Percentiles rank a stretch among this genome's conserved stretches.
Evolutionary conservation across 176 grass and related monocot species (phyloP).

Genomic region (Metroxylon sagu): DNA sequence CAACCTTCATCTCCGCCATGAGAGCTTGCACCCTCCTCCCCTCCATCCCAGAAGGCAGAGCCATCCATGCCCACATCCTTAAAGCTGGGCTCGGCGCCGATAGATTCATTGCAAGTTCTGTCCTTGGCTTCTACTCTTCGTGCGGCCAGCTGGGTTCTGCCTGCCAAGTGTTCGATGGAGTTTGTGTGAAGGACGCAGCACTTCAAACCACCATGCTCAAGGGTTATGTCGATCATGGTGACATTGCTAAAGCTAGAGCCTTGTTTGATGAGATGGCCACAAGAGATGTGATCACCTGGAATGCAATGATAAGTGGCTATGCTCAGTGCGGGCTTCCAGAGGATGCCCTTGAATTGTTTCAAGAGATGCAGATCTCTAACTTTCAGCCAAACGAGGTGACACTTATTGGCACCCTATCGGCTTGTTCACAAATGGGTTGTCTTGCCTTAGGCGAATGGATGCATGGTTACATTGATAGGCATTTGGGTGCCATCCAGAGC

Average conservation of each 20-base stretch:
- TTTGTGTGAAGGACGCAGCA: constrained; percentile 10
- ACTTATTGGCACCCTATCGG: constrained; percentile 1
- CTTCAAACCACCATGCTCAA: constrained; percentile 9
- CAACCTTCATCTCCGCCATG: constrained; percentile 26
- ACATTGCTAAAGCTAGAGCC: constrained; percentile 1
- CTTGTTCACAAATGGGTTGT: constrained; percentile 13
- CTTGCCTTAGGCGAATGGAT: constrained; percentile 20
- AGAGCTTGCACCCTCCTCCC: constrained; percentile 15
- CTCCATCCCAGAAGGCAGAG: constrained; percentile 17
- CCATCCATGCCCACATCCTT: constrained; percentile 26
- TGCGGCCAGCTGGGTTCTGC: constrained; percentile 1
- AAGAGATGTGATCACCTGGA: constrained; percentile 16
- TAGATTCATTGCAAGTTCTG: constrained; percentile 21
- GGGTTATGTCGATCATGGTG: background rate
- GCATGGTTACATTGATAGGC: constrained; percentile 1
- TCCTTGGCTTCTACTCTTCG: constrained; percentile 27
- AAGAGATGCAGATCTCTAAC: constrained; percentile 11
- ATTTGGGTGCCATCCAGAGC: background rate
- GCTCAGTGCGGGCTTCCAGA: background rate
- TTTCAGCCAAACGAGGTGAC: constrained; percentile 13
- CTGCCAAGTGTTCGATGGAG: constrained; percentile 12
- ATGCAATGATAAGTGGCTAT: constrained; percentile 11
- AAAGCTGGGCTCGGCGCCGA: constrained; percentile 20
- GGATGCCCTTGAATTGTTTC: constrained; percentile 6
- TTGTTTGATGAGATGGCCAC: constrained; percentile 7